These are phyloP conservation scores for Colletotrichum orbiculare DNA, from an alignment of 2,329 filamentous ascomycete species.

Conservation along the genomic window DNA sequence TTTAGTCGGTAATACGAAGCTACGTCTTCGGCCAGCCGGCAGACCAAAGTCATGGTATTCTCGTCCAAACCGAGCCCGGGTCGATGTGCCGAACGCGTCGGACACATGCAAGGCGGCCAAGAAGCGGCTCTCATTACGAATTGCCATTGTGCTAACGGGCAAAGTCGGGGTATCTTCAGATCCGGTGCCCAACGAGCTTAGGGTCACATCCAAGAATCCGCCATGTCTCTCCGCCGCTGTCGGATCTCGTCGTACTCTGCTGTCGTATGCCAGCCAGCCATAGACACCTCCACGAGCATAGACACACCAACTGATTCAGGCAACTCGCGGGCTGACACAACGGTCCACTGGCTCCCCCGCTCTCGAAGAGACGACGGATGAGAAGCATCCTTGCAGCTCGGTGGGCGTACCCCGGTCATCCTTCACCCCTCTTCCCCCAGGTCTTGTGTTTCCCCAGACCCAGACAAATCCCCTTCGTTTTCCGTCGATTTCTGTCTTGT, in stretches of 20 bases:
- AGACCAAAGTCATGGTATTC: not conserved
- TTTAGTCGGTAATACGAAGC: constrained; percentile 3
- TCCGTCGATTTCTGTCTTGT: constrained; percentile 26
- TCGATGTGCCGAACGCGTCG: no score
- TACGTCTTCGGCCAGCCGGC: not conserved
- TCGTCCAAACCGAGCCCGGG: not conserved
- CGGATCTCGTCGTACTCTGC: no score
- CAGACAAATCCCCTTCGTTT: constrained; percentile 31
- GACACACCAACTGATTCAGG: not conserved
- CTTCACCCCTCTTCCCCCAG: constrained; percentile 4
- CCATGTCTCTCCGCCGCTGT: not conserved
- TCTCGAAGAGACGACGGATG: not conserved
- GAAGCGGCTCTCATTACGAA: no score
- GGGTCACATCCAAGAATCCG: no score
- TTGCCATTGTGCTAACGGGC: not conserved
- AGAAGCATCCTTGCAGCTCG: constrained; percentile 3
- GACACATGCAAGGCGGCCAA: no score
- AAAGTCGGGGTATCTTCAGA: not conserved
- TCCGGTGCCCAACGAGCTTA: no score
- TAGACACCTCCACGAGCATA: no score
- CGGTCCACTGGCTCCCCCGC: constrained; percentile 11
- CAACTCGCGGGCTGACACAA: not conserved
- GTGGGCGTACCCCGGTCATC: constrained; percentile 6
- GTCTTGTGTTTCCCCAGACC: constrained; percentile 21
- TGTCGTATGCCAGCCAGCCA: no score